Evolutionary conservation across 331 rosid genomes (phyloP).

Genomic region (Quercus phellos): DNA sequence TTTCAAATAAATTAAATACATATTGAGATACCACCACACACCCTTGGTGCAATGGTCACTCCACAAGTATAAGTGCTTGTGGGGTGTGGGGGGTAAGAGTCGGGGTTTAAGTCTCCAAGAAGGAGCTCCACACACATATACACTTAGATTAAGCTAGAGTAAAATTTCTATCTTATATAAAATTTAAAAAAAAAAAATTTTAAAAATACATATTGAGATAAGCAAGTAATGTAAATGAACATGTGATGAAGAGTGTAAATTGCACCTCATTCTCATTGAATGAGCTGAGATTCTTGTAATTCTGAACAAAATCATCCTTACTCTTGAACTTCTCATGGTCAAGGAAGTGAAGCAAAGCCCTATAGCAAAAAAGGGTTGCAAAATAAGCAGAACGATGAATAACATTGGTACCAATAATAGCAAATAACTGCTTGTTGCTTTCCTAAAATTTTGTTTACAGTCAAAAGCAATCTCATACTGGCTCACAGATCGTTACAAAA

Average conservation of each 20-base stretch:
- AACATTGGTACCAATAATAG: not conserved
- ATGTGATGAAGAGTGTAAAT: not conserved
- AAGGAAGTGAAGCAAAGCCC: conserved; percentile 99
- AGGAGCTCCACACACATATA: no score
- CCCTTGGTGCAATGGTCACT: no score
- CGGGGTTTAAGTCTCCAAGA: no score
- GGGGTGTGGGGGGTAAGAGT: no score
- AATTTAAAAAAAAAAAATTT: no score
- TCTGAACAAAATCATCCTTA: conserved; percentile 93
- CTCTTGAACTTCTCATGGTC: conserved; percentile 80
- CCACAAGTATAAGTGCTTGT: no score
- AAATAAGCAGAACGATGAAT: conserved; percentile 2
- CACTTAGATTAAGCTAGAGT: no score
- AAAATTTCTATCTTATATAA: no score
- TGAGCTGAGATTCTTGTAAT: conserved; percentile 95
- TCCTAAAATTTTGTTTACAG: not conserved
- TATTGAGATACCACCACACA: not conserved
- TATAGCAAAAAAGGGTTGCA: conserved; percentile 15
- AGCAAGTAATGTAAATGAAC: conserved; percentile 1
- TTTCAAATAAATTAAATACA: not conserved
- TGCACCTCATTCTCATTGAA: conserved; percentile 93
- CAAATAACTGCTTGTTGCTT: not conserved
- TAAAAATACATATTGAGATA: not conserved
- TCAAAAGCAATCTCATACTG: not conserved
- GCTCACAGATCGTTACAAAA: not conserved